A percentile compares a stretch with the other conserved stretches of the same genome.
Evolutionary conservation across 768 basidiomycete genomes (phyloP).

Genomic region (Hydnomerulius pinastri): DNA sequence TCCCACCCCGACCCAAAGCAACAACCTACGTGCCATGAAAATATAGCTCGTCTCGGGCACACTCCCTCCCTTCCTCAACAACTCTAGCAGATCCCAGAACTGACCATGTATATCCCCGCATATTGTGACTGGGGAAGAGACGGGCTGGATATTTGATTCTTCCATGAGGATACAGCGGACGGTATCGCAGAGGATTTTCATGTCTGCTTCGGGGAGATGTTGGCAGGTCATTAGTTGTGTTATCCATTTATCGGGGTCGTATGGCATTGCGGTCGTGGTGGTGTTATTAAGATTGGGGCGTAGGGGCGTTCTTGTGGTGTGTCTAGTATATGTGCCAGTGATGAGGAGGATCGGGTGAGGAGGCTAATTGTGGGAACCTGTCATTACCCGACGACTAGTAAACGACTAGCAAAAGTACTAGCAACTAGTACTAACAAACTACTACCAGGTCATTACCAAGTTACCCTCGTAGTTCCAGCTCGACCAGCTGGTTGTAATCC

Average conservation of each 20-base stretch:
- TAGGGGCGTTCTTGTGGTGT: too few relatives aligned
- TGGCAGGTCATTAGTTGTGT: constrained; percentile 83
- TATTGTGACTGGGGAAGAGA: constrained; percentile 92
- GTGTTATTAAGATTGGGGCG: too few relatives aligned
- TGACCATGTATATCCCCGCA: constrained; percentile 98
- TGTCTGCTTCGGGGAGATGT: constrained; percentile 87
- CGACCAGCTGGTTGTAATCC: not conserved
- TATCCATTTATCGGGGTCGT: constrained; percentile 81
- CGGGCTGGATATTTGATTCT: constrained; percentile 97
- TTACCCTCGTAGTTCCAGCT: too few relatives aligned
- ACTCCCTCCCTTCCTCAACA: constrained; percentile 82
- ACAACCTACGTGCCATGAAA: constrained; percentile 85
- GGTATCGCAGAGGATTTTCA: constrained; percentile 90
- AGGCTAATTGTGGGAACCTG: constrained; percentile 10
- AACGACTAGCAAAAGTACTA: not conserved
- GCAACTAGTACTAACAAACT: not conserved
- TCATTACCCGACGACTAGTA: not conserved
- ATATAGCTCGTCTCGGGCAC: constrained; percentile 92
- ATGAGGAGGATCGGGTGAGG: not conserved
- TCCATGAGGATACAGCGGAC: constrained; percentile 90
- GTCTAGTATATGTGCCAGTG: not conserved
- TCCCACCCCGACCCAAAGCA: constrained; percentile 25
- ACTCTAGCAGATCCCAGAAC: constrained; percentile 94
- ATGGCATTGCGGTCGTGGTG: constrained; percentile 31
- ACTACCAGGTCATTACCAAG: not conserved